Percentiles rank a stretch among this genome's conserved stretches.
Evolutionary conservation across 306 rosid genomes (phyloP).

Genomic region (Crataegus laevigata): DNA sequence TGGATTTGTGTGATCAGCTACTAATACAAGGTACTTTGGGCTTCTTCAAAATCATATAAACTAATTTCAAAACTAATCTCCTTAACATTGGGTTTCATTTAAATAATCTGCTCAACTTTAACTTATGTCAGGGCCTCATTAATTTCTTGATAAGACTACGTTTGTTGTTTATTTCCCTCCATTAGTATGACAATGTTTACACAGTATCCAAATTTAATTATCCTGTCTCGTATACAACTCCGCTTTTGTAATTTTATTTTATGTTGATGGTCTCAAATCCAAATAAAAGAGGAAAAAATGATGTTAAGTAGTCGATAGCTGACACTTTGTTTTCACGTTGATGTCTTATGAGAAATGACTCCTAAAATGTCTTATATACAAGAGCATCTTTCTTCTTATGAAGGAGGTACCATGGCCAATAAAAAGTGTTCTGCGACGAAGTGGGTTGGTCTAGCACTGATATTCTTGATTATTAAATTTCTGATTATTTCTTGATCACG

Average conservation of each 20-base stretch:
- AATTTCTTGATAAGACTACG: conserved; percentile 25
- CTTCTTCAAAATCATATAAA: conserved; percentile 23
- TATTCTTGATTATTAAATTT: no score
- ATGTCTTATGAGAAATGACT: no score
- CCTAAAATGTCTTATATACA: background rate
- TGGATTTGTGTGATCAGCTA: conserved; percentile 59
- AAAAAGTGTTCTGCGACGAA: no score
- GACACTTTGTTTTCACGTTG: no score
- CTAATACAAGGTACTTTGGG: conserved; percentile 43
- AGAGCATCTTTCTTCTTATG: background rate
- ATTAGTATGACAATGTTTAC: background rate
- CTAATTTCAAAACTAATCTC: conserved; percentile 24
- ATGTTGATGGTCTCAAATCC: no score
- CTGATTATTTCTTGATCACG: no score
- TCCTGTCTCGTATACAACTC: background rate
- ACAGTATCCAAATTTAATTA: no score
- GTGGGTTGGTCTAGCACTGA: no score
- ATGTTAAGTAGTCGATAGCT: no score
- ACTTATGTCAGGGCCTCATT: conserved; percentile 65
- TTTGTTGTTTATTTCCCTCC: background rate
- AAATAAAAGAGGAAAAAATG: no score
- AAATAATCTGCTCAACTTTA: conserved; percentile 47
- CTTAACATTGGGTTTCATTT: conserved; percentile 43
- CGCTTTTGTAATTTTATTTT: no score
- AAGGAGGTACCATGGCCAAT: background rate